Base-by-base conservation (phyloP, 169 alveolate species). In the Cryptosporidium meleagridis region DNA sequence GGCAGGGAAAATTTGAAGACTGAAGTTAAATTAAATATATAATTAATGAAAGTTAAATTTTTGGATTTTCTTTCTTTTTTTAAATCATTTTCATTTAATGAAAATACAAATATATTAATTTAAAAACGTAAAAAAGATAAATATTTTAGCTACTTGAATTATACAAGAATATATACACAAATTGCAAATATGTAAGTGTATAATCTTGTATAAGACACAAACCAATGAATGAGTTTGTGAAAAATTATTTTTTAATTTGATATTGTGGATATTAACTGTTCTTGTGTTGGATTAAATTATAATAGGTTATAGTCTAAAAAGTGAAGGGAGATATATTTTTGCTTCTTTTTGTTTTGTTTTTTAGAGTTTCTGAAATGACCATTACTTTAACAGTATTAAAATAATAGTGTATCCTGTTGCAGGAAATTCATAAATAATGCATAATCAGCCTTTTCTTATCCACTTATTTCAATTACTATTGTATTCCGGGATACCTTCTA, bases 401-500 rank as follows among this genome's bases (percentile, higher is more conserved):
- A 48, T 12, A 48, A 48, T 48, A 48, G 21, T 48, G 2, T 45
- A 2, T 14, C 23, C 3, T 12, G 12, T 12, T 0, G 14, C 2
- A 48, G 14, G 21, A 0, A 48, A 48, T 48, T 16, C 14, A 14
- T 14, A 7, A 48, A 45, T 45, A 9, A 9, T 14, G 55, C 21
- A 48, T 48, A 5, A 1, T 48, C n/a, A 48, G 14, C 3, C 0
- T 8, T 23, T n/a, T 3, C 14, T 7, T 55, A 21, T 23, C 16
- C 29, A 10, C 37, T 55, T 21, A 55, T 67, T 14, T 35, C 21
- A 10, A 45, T 18, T 29, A 14, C 16, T 72, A 72, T 48, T 72
- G 85, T 16, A 55, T 9, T 12, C 85, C 85, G 23, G 89, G 67
- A 65, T 61, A 80, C 37, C 89, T 67, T 62, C 89, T 67, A 31